phyloP scores from a whole-genome alignment of 2,329 filamentous ascomycete species.

The Calcarisporium arbuscula region DNA sequence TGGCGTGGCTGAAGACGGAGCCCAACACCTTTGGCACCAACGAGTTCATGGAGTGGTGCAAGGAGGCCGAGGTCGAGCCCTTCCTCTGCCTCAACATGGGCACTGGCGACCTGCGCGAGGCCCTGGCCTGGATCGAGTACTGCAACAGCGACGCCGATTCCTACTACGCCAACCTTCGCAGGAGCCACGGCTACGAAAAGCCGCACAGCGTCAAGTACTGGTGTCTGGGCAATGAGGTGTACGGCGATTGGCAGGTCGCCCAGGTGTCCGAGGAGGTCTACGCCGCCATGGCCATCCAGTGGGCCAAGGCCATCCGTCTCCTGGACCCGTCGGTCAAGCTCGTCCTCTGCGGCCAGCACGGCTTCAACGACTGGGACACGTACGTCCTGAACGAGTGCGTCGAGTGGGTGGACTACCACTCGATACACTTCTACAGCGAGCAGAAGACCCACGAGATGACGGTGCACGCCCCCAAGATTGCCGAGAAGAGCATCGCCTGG shows the following conservation, averaged over 20 bases:
- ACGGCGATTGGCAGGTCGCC: conserved; percentile 61
- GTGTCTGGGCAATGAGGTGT: conserved; percentile 73
- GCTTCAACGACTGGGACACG: conserved; percentile 64
- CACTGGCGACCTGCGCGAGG: conserved; percentile 51
- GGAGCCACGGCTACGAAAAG: conserved; percentile 67
- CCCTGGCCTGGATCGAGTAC: conserved; percentile 76
- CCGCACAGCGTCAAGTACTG: conserved; percentile 82
- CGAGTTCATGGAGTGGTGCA: conserved; percentile 80
- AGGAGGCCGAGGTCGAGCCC: conserved; percentile 66
- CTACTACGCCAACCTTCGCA: conserved; percentile 74
- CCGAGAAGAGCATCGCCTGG: conserved; percentile 69
- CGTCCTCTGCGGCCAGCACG: conserved; percentile 70
- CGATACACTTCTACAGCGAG: conserved; percentile 72
- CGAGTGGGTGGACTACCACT: conserved; percentile 64
- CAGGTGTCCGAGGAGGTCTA: conserved; percentile 66
- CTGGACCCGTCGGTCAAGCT: conserved; percentile 62
- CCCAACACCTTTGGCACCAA: conserved; percentile 77
- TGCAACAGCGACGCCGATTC: conserved; percentile 75
- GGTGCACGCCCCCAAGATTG: conserved; percentile 56
- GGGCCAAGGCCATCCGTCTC: conserved; percentile 67
- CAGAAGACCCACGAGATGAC: conserved; percentile 41
- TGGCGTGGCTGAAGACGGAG: conserved; percentile 74
- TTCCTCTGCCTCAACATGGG: conserved; percentile 79
- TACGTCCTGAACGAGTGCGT: conserved; percentile 66
- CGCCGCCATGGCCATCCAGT: conserved; percentile 61